Evolutionary conservation across 352 stramenopile genomes (phyloP).

Genomic region (Pythium angustatum): DNA sequence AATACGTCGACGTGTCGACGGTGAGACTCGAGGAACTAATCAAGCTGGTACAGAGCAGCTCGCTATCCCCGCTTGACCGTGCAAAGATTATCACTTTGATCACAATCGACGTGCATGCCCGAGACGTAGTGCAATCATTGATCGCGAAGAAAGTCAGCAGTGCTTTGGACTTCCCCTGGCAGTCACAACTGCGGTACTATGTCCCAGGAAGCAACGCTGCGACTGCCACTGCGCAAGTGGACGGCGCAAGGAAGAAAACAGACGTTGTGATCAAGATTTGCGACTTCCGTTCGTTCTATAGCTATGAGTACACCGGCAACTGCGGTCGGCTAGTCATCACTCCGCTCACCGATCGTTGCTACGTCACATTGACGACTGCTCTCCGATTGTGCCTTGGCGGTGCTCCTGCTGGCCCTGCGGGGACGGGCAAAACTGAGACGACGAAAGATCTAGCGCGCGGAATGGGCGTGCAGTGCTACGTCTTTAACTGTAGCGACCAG

Average conservation of each 20-base stretch:
- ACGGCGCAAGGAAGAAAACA: conserved; percentile 34
- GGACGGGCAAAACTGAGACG: conserved; percentile 88
- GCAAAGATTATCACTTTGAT: conserved; percentile 97
- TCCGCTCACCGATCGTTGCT: conserved; percentile 81
- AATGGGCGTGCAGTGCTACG: conserved; percentile 81
- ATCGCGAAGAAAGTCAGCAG: conserved; percentile 92
- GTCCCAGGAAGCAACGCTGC: conserved; percentile 42
- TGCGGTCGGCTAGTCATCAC: conserved; percentile 87
- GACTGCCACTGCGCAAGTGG: conserved; percentile 13
- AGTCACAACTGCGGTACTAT: conserved; percentile 96
- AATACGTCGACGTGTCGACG: conserved; percentile 92
- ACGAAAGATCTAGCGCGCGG: conserved; percentile 80
- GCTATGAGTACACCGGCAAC: conserved; percentile 97
- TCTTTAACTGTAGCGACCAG: conserved; percentile 89
- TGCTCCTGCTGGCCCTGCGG: conserved; percentile 73
- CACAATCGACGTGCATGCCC: conserved; percentile 95
- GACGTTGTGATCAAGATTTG: conserved; percentile 91
- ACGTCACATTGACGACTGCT: conserved; percentile 83
- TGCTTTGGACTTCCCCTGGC: conserved; percentile 93
- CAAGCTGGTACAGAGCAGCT: conserved; percentile 88
- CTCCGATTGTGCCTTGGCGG: conserved; percentile 77
- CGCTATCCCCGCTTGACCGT: conserved; percentile 59
- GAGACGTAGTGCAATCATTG: conserved; percentile 93
- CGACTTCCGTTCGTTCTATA: conserved; percentile 92
- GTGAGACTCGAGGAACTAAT: conserved; percentile 92